These are phyloP conservation scores for Leucaena leucocephala DNA, from an alignment of 306 rosid genomes.

Conservation along the genomic window DNA sequence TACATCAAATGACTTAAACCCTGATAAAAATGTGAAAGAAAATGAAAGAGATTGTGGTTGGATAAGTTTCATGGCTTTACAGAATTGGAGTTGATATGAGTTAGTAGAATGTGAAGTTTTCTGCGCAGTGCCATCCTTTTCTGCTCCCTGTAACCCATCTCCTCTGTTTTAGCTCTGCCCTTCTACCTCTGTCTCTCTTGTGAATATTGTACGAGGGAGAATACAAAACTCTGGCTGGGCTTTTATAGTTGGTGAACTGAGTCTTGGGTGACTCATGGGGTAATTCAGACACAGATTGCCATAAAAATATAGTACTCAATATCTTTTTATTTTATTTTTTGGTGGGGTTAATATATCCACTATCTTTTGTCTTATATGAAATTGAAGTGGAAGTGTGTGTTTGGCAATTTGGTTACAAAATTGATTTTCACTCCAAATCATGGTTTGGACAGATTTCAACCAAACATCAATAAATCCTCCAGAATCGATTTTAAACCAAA, in stretches of 20 bases:
- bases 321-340: slow-evolving; percentile 31
- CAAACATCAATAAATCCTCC: no score
- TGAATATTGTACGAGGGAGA: slow-evolving; percentile 37
- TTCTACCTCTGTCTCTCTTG: slow-evolving; percentile 28
- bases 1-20: background rate
- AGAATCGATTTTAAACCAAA: no score
- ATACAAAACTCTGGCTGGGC: slow-evolving; percentile 36
- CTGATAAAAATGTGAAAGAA: background rate
- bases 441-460: no score
- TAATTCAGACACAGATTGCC: slow-evolving; percentile 29
- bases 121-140: slow-evolving; percentile 62
- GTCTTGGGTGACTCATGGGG: slow-evolving; percentile 26
- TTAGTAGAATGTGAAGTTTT: slow-evolving; percentile 61
- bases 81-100: slow-evolving; percentile 50
- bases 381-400: background rate
- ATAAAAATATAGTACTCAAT: slow-evolving; percentile 20
- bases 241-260: slow-evolving; percentile 56
- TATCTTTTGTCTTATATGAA: slow-evolving; percentile 48
- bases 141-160: slow-evolving; percentile 61
- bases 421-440: no score
- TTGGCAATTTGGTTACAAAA: no score
- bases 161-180: slow-evolving; percentile 18
- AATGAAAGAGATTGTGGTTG: background rate
- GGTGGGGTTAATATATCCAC: slow-evolving; percentile 18
- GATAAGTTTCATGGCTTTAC: slow-evolving; percentile 38